These are phyloP conservation scores for Aaosphaeria arxii DNA, from an alignment of 2,329 filamentous ascomycete species.

Conservation along the genomic window DNA sequence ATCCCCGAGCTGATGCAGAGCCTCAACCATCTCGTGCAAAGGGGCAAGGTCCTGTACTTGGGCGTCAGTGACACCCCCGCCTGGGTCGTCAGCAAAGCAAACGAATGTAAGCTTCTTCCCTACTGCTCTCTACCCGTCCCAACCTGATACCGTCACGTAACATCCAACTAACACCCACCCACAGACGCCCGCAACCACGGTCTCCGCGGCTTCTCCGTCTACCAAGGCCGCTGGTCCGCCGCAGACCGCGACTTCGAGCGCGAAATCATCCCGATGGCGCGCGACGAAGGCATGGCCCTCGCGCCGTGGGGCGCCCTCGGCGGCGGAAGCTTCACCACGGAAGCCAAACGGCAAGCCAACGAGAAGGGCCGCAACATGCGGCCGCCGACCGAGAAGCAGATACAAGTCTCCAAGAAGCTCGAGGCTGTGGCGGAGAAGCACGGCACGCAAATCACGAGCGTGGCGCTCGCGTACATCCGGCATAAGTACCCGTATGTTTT, in stretches of 20 bases:
- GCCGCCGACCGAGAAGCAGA: slow-evolving; percentile 48
- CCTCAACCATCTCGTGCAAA: slow-evolving; percentile 31
- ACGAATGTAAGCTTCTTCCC: slow-evolving; percentile 35
- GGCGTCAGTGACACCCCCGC: slow-evolving; percentile 39
- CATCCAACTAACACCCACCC: background rate
- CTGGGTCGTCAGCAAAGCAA: slow-evolving; percentile 46
- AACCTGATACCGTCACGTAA: background rate
- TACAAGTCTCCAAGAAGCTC: slow-evolving; percentile 55
- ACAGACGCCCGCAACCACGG: slow-evolving; percentile 64
- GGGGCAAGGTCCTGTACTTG: slow-evolving; percentile 39
- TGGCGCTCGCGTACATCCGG: slow-evolving; percentile 69
- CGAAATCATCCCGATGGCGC: slow-evolving; percentile 66
- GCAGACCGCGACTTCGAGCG: slow-evolving; percentile 64
- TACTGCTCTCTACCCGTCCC: background rate
- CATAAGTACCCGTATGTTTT: slow-evolving; percentile 71
- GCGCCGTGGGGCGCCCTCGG: slow-evolving; percentile 56
- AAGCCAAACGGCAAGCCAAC: slow-evolving; percentile 24
- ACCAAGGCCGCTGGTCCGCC: slow-evolving; percentile 64
- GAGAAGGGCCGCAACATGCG: slow-evolving; percentile 36
- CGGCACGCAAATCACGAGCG: slow-evolving; percentile 56
- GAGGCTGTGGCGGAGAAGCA: slow-evolving; percentile 56
- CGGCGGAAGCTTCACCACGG: slow-evolving; percentile 42
- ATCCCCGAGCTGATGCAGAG: slow-evolving; percentile 39
- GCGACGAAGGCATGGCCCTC: slow-evolving; percentile 60
- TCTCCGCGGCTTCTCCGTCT: slow-evolving; percentile 67